Conservation (phyloP, 345 rosid species). For the Turritis glabra region DNA sequence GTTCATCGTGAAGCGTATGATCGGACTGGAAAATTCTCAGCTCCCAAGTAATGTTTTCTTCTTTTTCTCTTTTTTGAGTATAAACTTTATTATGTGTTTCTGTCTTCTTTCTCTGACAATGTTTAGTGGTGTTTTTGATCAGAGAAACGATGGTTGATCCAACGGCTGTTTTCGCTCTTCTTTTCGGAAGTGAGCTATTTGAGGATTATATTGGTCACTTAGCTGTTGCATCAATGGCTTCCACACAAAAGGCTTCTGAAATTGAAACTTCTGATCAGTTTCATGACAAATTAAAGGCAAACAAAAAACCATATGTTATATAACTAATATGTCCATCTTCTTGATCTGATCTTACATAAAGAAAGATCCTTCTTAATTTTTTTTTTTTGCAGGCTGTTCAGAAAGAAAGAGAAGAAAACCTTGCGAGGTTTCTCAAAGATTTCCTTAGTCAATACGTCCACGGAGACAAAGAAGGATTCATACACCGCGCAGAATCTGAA, state of each 20-base stretch:
- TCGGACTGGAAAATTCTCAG: constrained; percentile 60
- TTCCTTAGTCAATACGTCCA: constrained; percentile 69
- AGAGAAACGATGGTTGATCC: constrained; percentile 91
- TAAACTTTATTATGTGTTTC: neutral
- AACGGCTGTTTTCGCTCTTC: constrained; percentile 84
- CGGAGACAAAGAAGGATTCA: constrained; percentile 79
- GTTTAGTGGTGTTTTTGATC: constrained; percentile 11
- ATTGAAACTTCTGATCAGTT: constrained; percentile 40
- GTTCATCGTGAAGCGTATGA: constrained; percentile 91
- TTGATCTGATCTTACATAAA: constrained; percentile 10
- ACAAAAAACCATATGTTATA: neutral
- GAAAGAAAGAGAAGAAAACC: constrained; percentile 95
- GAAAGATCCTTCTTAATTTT: neutral
- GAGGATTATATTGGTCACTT: constrained; percentile 91
- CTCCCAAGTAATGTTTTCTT: constrained; percentile 28
- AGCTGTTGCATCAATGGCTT: constrained; percentile 90
- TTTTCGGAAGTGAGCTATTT: constrained; percentile 90
- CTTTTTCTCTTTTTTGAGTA: neutral
- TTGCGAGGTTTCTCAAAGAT: constrained; percentile 62
- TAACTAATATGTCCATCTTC: neutral
- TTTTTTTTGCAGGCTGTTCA: constrained; percentile 65
- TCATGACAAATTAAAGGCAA: constrained; percentile 76
- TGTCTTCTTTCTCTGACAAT: constrained; percentile 2
- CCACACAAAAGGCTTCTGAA: constrained; percentile 56
- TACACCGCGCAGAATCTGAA: constrained; percentile 70